Conservation (phyloP, 2,329 filamentous ascomycete species). For the Pseudogymnoascus sp. region DNA sequence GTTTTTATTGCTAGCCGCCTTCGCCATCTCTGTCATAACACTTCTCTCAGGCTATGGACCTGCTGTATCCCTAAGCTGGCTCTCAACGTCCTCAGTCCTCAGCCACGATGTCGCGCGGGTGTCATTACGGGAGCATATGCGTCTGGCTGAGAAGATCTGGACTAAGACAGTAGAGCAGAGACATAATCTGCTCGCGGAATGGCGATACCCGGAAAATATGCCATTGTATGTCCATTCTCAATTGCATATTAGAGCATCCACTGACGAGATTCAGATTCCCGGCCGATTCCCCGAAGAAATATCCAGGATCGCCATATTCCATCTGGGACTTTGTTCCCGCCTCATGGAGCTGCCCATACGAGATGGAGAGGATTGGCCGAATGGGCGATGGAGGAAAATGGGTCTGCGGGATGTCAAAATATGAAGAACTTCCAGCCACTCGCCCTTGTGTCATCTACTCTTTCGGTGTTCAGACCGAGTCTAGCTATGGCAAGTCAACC, state of each 20-base stretch:
- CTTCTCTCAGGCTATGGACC: background rate
- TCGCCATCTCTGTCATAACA: background rate
- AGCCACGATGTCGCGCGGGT: background rate
- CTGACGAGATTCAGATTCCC: conserved; percentile 19
- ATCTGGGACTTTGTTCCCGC: conserved; percentile 35
- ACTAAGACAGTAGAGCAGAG: conserved; percentile 25
- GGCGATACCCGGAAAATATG: conserved; percentile 22
- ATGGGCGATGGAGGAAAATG: conserved; percentile 36
- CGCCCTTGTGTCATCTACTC: conserved; percentile 30
- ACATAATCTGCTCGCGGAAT: conserved; percentile 21
- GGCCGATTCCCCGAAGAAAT: conserved; percentile 12
- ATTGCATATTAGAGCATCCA: background rate
- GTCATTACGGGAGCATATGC: background rate
- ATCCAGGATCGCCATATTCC: conserved; percentile 26
- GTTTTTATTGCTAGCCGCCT: background rate
- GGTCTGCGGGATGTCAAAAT: conserved; percentile 34
- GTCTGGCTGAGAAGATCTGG: conserved; percentile 21
- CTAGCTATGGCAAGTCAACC: conserved; percentile 27
- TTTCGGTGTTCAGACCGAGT: conserved; percentile 32
- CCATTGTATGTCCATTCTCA: conserved; percentile 16
- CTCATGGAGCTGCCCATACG: conserved; percentile 33
- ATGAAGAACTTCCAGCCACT: conserved; percentile 21
- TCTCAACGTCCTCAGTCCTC: background rate
- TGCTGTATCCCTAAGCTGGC: background rate
- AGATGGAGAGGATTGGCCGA: conserved; percentile 32